These are phyloP conservation scores for Mycena citricolor DNA, from an alignment of 1,284 basidiomycete species.

Conservation along the genomic window DNA sequence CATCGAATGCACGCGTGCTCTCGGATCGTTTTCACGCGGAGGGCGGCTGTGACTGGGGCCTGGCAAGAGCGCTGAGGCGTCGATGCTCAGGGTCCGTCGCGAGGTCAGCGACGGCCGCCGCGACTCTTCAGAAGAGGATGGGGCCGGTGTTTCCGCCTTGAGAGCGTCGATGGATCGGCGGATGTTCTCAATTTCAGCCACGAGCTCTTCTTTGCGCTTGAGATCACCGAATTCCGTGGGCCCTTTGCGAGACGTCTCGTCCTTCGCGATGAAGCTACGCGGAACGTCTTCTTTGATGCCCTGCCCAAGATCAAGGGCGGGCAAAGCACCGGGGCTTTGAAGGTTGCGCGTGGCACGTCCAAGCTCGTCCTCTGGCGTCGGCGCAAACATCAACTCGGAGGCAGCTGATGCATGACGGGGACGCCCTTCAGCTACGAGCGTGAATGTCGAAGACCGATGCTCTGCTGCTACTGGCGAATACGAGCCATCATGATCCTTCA, in stretches of 20 bases:
- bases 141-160: slow-evolving; percentile 62
- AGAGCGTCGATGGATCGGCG: slow-evolving; percentile 74
- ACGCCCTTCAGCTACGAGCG: slow-evolving; percentile 51
- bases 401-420: slow-evolving; percentile 61
- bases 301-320: slow-evolving; percentile 69
- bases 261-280: slow-evolving; percentile 56
- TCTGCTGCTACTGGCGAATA: slow-evolving; percentile 50
- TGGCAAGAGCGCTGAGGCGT: slow-evolving; percentile 49
- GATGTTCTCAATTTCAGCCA: slow-evolving; percentile 75
- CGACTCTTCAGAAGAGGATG: slow-evolving; percentile 57
- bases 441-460: slow-evolving; percentile 47
- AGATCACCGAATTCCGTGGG: slow-evolving; percentile 56
- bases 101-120: slow-evolving; percentile 68
- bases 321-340: slow-evolving; percentile 61
- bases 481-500: slow-evolving; percentile 60
- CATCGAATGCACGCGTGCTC: slow-evolving; percentile 67
- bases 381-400: slow-evolving; percentile 69
- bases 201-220: slow-evolving; percentile 65
- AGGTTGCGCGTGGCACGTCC: slow-evolving; percentile 46
- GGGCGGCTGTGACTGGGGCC: slow-evolving; percentile 60
- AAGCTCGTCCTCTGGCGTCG: slow-evolving; percentile 57
- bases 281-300: slow-evolving; percentile 75
- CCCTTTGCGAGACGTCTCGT: slow-evolving; percentile 37
- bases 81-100: slow-evolving; percentile 64
- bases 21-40: slow-evolving; percentile 63